Evolutionary conservation across 1,284 basidiomycete species (phyloP), one percentile per base, ranked within the genome.

Genomic region (Sanghuangporus sanghuang): DNA sequence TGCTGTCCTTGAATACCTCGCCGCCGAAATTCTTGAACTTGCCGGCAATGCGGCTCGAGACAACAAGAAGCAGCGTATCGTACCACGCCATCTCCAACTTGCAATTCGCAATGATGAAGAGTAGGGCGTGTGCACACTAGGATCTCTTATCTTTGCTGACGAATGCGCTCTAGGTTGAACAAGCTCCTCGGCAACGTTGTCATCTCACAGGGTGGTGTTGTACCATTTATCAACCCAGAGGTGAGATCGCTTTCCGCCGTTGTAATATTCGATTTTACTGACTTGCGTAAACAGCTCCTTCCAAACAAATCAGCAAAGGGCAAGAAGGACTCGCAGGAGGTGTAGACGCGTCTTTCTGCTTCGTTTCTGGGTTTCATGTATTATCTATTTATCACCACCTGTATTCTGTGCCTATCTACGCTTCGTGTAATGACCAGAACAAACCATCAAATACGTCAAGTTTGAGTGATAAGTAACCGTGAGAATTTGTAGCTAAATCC

Each of bases 21-120:
- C 87, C 23, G 88, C 89, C 64, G 88, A 90, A 74, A 89, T 90
- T 71, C 84, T 90, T 70, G 89, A 90, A 76, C 78, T 90, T 57
- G 89, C 88, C 54, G 89, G 88, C 67, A 89, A 89, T 73, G 87
- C 86, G 59, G 82, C 79, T 7, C 79, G 83, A 36, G 84, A 85
- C 72, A 86, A 86, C 79, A 86, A 85, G 82, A 89, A 94, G 82
- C 90, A 92, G 73, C 92, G 93, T 87, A 95, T 95, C 74, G 90
- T 94, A 16, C 93, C 93, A 65, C 86, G 93, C 74, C 93, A 95
- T 77, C 75, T 95, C 64, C 92, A 95, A 75, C 89, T 95, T 67
- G 93, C 93, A 69, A 93, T 96, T 77, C 85, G 92, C 69, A 93
- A 93, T 75, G 91, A 93, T 66, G 90, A 93, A 71, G 90, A 93